Conservation (phyloP, 441 rosid genomes). For the Manihot esculenta region DNA sequence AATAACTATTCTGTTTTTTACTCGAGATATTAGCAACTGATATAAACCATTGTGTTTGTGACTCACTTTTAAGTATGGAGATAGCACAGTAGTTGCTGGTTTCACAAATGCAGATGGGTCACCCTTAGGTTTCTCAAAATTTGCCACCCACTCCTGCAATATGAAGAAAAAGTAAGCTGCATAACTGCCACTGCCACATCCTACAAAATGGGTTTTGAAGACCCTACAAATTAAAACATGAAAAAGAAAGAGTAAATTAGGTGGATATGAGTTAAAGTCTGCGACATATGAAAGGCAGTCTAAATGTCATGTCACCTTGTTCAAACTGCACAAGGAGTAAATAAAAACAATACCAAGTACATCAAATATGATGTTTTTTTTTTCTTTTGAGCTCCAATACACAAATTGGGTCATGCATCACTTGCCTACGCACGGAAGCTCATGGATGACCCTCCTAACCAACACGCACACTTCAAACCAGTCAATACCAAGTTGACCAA, state of each 20-base stretch:
- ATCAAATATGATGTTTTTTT: background rate
- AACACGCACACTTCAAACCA: no score
- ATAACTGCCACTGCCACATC: background rate
- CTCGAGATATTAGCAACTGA: background rate
- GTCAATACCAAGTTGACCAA: background rate
- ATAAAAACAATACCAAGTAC: background rate
- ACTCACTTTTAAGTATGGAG: slow-evolving; percentile 97
- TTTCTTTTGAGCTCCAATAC: background rate
- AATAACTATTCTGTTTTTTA: background rate
- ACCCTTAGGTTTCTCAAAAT: slow-evolving; percentile 96
- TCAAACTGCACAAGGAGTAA: background rate
- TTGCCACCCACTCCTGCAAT: slow-evolving; percentile 86
- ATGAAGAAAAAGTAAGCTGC: slow-evolving; percentile 8
- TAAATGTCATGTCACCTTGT: background rate
- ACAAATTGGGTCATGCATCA: background rate
- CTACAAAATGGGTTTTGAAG: background rate
- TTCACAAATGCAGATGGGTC: slow-evolving; percentile 80
- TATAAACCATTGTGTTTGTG: background rate
- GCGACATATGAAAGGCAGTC: background rate
- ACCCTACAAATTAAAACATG: background rate
- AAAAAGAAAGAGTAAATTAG: background rate
- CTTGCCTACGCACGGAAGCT: background rate
- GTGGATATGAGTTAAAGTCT: background rate
- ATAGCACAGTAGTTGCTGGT: slow-evolving; percentile 87
- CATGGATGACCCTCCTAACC: no score